phyloP scores from a whole-genome alignment of 768 basidiomycete genomes.

The Boletus insuetus region DNA sequence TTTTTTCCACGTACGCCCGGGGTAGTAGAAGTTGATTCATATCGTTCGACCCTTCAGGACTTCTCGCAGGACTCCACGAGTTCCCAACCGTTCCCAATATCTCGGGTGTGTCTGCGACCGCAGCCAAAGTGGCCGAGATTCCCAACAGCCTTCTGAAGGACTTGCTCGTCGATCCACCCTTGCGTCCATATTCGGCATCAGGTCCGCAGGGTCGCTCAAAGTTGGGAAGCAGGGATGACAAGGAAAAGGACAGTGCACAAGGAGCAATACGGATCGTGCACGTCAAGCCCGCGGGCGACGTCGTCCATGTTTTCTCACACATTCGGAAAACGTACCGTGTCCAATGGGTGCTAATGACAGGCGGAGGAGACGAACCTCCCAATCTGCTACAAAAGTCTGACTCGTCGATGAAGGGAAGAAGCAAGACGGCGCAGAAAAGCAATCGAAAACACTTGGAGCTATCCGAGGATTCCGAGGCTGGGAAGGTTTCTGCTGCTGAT shows the following conservation, averaged over 20 bases:
- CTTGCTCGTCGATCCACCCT: constrained; percentile 36
- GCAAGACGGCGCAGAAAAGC: constrained; percentile 7
- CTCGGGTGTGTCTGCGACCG: constrained; percentile 37
- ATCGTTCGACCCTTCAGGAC: constrained; percentile 47
- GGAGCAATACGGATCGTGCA: constrained; percentile 36
- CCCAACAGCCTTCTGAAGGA: constrained; percentile 37
- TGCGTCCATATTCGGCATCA: constrained; percentile 3
- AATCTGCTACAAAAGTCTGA: constrained; percentile 5
- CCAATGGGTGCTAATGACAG: constrained; percentile 67
- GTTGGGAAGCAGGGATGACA: background rate
- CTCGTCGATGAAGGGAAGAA: constrained; percentile 9
- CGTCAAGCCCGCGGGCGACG: constrained; percentile 55
- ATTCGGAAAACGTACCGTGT: constrained; percentile 82
- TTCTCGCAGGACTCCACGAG: constrained; percentile 87
- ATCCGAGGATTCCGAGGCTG: constrained; percentile 13
- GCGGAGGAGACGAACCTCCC: constrained; percentile 50
- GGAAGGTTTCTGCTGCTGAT: constrained; percentile 3
- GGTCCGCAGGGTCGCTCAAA: background rate
- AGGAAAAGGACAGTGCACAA: background rate
- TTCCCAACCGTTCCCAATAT: constrained; percentile 71
- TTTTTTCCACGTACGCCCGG: background rate
- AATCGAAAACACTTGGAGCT: constrained; percentile 10
- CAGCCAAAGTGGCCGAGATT: constrained; percentile 32
- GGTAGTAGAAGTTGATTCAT: constrained; percentile 1
- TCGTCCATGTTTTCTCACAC: constrained; percentile 86